Base-by-base conservation (phyloP, 2,329 filamentous ascomycete species). In the Colletotrichum echinochloae region DNA sequence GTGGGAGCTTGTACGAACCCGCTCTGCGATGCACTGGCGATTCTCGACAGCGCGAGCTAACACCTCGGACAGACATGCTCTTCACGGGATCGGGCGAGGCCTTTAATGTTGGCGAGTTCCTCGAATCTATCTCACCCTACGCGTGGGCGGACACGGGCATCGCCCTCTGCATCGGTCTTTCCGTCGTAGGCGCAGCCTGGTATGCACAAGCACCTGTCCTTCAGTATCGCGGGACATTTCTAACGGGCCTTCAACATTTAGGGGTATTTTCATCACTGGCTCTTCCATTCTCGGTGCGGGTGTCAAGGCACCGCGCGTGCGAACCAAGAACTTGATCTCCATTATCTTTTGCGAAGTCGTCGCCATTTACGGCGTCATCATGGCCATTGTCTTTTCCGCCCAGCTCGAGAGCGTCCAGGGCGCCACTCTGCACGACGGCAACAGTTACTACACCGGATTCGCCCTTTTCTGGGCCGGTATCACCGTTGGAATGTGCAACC, bases 281-380 rank as follows among this genome's bases (percentile, higher is more conserved):
- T 97, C 95, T 70, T 97, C 96, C 69, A 99, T 99, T 81, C 89
- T 99, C 75, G 97, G 97, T 78, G 96, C 94, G 77, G 96, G 96
- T 85, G 96, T 99, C 79, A 95, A 93, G 83, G 95, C 96, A 55
- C 97, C 97, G 46, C 92, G 96, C 77, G 99, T 99, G 84, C 94
- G 96, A 81, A 99, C 96, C 74, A 99, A 99, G 91, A 99, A 99
- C 87, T 84, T 99, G 79, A 98, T 99, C 81, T 98, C 95, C 78
- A 99, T 99, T 83, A 98, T 99, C 84, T 99, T 99, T 85, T 99
- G 96, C 86, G 96, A 99, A 85, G 96, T 99, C 79, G 96, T 99
- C 78, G 96, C 96, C 83, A 99, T 99, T 82, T 99, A 99, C 88
- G 97, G 97, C 77, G 95, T 99, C 83, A 99, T 99, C 84, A 99